Evolutionary conservation across 2,329 filamentous ascomycete species (phyloP), one percentile per base, ranked within the genome.

Genomic region (Zasmidium cellare): DNA sequence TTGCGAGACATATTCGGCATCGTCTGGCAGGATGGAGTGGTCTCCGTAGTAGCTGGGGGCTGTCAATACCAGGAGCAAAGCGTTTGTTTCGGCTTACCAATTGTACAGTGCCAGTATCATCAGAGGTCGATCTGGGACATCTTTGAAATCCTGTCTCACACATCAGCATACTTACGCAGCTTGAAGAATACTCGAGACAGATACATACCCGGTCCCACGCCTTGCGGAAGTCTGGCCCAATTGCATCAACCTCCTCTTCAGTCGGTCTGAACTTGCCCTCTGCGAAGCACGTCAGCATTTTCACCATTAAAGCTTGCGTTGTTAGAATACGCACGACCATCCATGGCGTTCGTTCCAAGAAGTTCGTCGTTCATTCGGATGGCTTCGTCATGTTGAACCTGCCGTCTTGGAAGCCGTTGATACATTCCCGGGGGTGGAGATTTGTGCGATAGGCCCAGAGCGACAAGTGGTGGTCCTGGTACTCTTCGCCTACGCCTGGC

Each of bases 301-400:
- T n/a, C 20, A 16, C 9, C 11, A 22, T 16, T 22, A n/a, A n/a
- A n/a, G n/a, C n/a, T n/a, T n/a, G n/a, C n/a, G n/a, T n/a, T n/a
- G n/a, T n/a, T n/a, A n/a, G n/a, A n/a, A 1, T 11, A 65, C 64
- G 58, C 48, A 66, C 64, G 66, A n/a, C 82, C 72, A 58, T 87
- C 85, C 59, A 84, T 76, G 0, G 71, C 76, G 57, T 87, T 87
- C 80, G 82, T 86, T 3, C 84, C 82, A 1, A 87, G 69, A 2
- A 81, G 71, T 12, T 79, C 73, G 54, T 84, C 77, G 12, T 80
- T 80, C 22, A 75, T 71, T 49, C 72, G 69, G 5, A 84, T 72
- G 18, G 82, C 73, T 48, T 79, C 73, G 2, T 74, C 68, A 80
- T 75, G 25, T 80, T 75, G 1, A 77, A 71, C 0, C 80, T 76